phyloP scores from a whole-genome alignment of 1,139 yeast species.

The Kodamaea plutei region DNA sequence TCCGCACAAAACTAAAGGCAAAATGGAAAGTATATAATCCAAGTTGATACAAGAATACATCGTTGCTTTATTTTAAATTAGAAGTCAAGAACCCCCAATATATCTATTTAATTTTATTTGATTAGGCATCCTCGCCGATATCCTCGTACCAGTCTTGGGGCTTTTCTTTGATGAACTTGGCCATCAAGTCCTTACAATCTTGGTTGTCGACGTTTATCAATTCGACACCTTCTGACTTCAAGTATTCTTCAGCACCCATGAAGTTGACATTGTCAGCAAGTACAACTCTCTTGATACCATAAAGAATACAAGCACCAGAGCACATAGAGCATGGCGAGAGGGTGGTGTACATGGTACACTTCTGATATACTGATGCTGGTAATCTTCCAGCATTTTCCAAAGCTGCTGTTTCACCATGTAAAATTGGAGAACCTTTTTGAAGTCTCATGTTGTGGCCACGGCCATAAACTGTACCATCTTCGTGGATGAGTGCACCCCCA shows the following conservation, averaged over 20 bases:
- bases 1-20: too few species aligned
- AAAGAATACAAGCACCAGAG: conserved; percentile 85
- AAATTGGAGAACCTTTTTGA: conserved; percentile 72
- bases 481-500: conserved; percentile 68
- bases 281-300: conserved; percentile 82
- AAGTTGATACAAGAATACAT: too few species aligned
- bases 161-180: conserved; percentile 66
- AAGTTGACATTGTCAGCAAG: conserved; percentile 84
- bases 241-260: conserved; percentile 71
- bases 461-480: conserved; percentile 78
- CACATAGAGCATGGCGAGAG: conserved; percentile 94
- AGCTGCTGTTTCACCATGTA: conserved; percentile 89
- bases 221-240: conserved; percentile 66
- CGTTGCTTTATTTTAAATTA: too few species aligned
- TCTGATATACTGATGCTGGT: conserved; percentile 61
- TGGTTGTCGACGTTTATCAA: conserved; percentile 62
- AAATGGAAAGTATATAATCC: too few species aligned
- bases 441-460: conserved; percentile 86
- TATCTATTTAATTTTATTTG: too few species aligned
- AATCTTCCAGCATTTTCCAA: conserved; percentile 88
- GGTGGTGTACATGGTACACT: conserved; percentile 82
- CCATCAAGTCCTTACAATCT: conserved; percentile 72
- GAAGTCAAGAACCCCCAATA: neutral
- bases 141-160: conserved; percentile 89
- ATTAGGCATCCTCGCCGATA: conserved; percentile 56